Percentiles rank a stretch among this genome's conserved stretches.
These are phyloP conservation scores for Trebouxia gelatinosa DNA, from an alignment of 163 green algal species.

Conservation along the genomic window DNA sequence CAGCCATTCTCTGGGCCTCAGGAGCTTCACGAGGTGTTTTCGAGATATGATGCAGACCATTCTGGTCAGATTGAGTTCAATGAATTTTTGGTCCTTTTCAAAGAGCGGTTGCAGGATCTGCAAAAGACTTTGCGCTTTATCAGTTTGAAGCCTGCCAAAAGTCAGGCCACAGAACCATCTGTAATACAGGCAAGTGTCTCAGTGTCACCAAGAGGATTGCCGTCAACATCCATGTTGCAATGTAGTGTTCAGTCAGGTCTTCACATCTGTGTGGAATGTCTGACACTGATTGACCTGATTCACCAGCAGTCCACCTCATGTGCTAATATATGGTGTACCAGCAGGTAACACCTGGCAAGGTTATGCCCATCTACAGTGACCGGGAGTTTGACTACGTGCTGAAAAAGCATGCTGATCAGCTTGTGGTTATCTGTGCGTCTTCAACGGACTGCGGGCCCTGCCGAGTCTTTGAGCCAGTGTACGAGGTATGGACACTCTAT, in stretches of 20 bases:
- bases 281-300: too few relatives aligned
- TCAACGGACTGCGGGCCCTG: conserved; percentile 66
- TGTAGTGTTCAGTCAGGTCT: too few relatives aligned
- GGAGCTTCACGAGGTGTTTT: conserved; percentile 13
- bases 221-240: too few relatives aligned
- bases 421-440: conserved; percentile 57
- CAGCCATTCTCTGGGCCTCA: conserved; percentile 1
- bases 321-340: too few relatives aligned
- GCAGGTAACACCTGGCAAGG: conserved; percentile 38
- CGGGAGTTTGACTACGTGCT: conserved; percentile 48
- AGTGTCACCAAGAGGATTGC: too few relatives aligned
- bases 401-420: conserved; percentile 35
- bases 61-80: conserved; percentile 53
- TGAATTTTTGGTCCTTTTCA: conserved; percentile 63
- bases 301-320: too few relatives aligned
- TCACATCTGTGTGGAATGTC: too few relatives aligned
- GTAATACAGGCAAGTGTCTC: neutral
- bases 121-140: conserved; percentile 50
- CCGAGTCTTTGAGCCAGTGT: conserved; percentile 52
- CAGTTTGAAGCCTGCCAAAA: conserved; percentile 25
- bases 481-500: conserved; percentile 35
- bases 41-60: conserved; percentile 43
- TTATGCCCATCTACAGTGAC: conserved; percentile 47
- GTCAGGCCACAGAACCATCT: neutral
- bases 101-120: conserved; percentile 54